These are phyloP conservation scores for Chaetomiaceae sp. DNA, from an alignment of 2,329 filamentous ascomycete species.

Conservation along the genomic window DNA sequence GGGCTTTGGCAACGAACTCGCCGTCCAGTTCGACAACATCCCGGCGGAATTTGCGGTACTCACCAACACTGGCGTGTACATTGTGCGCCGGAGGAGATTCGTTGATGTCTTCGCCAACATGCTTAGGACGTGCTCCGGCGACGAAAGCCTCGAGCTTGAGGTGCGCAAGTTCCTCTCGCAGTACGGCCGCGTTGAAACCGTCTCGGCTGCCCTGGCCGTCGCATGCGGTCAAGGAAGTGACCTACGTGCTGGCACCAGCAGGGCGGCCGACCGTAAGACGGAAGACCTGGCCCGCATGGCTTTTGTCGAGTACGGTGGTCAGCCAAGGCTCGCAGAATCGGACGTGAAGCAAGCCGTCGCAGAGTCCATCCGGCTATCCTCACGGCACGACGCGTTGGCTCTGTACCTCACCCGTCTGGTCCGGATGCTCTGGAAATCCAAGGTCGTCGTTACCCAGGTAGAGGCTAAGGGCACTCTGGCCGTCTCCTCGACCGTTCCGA, in stretches of 20 bases:
- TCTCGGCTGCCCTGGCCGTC: slow-evolving; percentile 87
- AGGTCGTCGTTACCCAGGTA: slow-evolving; percentile 57
- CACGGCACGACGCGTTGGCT: slow-evolving; percentile 81
- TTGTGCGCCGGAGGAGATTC: slow-evolving; percentile 75
- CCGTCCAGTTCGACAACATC: slow-evolving; percentile 86
- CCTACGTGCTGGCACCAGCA: slow-evolving; percentile 62
- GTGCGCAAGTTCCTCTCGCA: slow-evolving; percentile 77
- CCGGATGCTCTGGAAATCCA: slow-evolving; percentile 79
- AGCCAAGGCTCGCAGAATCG: slow-evolving; percentile 74
- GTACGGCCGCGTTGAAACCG: slow-evolving; percentile 85
- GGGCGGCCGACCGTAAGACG: slow-evolving; percentile 79
- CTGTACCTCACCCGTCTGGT: slow-evolving; percentile 86
- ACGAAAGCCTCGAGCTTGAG: slow-evolving; percentile 76
- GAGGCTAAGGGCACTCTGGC: slow-evolving; percentile 54
- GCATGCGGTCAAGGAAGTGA: slow-evolving; percentile 92
- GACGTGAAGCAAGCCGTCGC: slow-evolving; percentile 68
- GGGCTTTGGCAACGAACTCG: slow-evolving; percentile 92
- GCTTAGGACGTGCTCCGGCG: slow-evolving; percentile 61
- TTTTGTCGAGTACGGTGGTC: slow-evolving; percentile 90
- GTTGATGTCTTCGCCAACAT: slow-evolving; percentile 89
- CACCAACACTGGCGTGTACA: slow-evolving; percentile 85
- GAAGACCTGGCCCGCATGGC: slow-evolving; percentile 79
- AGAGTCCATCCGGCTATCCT: slow-evolving; percentile 81
- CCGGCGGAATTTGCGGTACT: slow-evolving; percentile 83
- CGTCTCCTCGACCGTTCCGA: slow-evolving; percentile 63